Evolutionary conservation across 257 asterid species (phyloP).

Genomic region (Capsicum baccatum): DNA sequence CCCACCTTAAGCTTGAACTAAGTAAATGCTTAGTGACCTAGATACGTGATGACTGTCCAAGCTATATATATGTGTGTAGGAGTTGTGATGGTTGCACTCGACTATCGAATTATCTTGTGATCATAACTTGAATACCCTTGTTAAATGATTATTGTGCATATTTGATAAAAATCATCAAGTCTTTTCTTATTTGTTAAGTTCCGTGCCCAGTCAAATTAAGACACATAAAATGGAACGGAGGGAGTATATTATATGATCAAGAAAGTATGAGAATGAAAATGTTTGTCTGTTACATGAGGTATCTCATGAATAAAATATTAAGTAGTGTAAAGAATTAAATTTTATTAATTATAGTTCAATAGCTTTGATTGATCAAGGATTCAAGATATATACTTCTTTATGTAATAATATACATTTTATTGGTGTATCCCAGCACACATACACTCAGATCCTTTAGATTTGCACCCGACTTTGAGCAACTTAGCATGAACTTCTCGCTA

Average conservation of each 20-base stretch:
- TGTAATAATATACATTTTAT: not conserved
- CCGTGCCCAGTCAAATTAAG: too few relatives aligned
- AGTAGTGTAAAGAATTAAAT: not conserved
- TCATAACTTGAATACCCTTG: too few relatives aligned
- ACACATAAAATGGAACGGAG: too few relatives aligned
- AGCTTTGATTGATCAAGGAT: not conserved
- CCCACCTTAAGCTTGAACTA: too few relatives aligned
- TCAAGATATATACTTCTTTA: not conserved
- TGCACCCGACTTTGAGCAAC: not conserved
- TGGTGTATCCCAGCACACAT: not conserved
- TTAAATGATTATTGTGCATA: too few relatives aligned
- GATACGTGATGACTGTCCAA: too few relatives aligned
- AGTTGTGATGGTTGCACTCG: too few relatives aligned
- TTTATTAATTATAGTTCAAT: not conserved
- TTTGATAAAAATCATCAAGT: too few relatives aligned
- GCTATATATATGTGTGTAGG: too few relatives aligned
- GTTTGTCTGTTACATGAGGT: not conserved
- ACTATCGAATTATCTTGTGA: too few relatives aligned
- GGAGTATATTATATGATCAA: not conserved
- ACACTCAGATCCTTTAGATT: not conserved
- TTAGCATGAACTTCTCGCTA: not conserved
- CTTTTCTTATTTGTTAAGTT: too few relatives aligned
- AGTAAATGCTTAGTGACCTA: too few relatives aligned
- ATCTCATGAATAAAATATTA: not conserved
- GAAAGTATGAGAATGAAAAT: slow-evolving; percentile 12